Percentiles rank a stretch among this genome's conserved stretches.
Conservation (phyloP, 176 grass and related monocot genomes). For the Elaeis guineensis region DNA sequence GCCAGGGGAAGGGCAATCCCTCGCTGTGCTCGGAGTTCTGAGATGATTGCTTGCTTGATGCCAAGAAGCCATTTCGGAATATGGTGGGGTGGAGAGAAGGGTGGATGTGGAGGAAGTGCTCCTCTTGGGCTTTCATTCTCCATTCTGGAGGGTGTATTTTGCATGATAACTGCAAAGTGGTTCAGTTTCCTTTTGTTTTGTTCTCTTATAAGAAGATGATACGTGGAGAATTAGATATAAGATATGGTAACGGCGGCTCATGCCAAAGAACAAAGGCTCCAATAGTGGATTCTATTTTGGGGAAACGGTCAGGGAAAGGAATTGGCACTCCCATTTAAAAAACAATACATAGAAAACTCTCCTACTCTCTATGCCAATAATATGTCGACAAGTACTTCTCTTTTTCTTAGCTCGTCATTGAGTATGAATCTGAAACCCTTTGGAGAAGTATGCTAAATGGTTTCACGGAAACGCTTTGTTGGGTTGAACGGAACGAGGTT, state of each 20-base stretch:
- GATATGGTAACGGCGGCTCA: neutral
- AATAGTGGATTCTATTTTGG: neutral
- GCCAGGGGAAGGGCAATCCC: conserved; percentile 64
- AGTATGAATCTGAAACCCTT: too few relatives aligned
- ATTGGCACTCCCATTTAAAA: too few relatives aligned
- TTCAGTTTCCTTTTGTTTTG: neutral
- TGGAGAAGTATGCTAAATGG: too few relatives aligned
- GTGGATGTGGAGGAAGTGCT: neutral
- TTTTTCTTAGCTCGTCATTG: too few relatives aligned
- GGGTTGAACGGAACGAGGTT: too few relatives aligned
- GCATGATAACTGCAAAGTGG: neutral
- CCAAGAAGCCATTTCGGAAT: conserved; percentile 4
- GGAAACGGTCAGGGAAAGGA: too few relatives aligned
- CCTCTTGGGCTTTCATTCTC: neutral
- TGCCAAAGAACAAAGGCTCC: neutral
- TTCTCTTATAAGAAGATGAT: neutral
- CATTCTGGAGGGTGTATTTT: neutral
- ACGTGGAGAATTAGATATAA: neutral
- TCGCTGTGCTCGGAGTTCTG: conserved; percentile 52
- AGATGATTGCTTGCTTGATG: conserved; percentile 10
- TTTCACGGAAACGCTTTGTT: too few relatives aligned
- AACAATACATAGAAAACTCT: too few relatives aligned
- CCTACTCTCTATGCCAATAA: too few relatives aligned
- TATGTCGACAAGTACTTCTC: too few relatives aligned
- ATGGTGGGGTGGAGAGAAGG: neutral